Evolutionary conservation across 352 stramenopile genomes (phyloP), one percentile per base, ranked within the genome.

Genomic region (Phytopythium mirpurense): DNA sequence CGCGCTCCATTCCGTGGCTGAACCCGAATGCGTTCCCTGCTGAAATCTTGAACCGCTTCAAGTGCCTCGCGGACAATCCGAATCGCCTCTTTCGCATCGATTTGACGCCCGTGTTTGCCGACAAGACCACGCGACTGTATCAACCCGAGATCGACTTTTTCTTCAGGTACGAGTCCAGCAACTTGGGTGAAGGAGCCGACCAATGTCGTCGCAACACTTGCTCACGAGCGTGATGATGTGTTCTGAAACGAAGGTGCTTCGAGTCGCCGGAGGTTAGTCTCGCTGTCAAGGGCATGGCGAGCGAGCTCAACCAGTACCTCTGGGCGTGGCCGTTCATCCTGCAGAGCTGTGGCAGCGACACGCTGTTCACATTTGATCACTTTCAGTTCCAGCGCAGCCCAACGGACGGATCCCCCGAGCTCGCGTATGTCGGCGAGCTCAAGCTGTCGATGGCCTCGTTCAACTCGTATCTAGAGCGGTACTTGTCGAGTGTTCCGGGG

Each of bases 301-400:
- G 76, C 48, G 78, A 88, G 40, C 59, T 91, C 49, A 91, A 87
- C 51, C 78, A 81, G 68, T 88, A 88, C 56, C 82, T 91, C 35
- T 91, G 81, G 81, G 73, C 75, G 12, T 91, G 78, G 78, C 74
- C 81, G 6, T 91, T 89, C 51, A 84, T 91, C 50, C 60, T 91
- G 19, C 78, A 91, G 61, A 87, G 78, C 56, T 89, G 78, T 41
- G 74, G 78, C 19, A 79, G 70, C 32, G 74, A 88, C 41, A 74
- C 76, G 11, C 68, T 83, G 41, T 88, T 91, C 50, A 60, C 68
- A 5, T 91, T 91, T 56, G 81, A 91, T 38, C 81, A 88, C 46
- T 91, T 91, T 51, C 74, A 89, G 59, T 83, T 88, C 58, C 74
- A 70, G 51, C 73, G 69, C 27, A 71, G 73, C 44, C 56, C 54